These are phyloP conservation scores for Simplicillium sp. DNA, from an alignment of 2,329 filamentous ascomycete genomes.

Conservation along the genomic window DNA sequence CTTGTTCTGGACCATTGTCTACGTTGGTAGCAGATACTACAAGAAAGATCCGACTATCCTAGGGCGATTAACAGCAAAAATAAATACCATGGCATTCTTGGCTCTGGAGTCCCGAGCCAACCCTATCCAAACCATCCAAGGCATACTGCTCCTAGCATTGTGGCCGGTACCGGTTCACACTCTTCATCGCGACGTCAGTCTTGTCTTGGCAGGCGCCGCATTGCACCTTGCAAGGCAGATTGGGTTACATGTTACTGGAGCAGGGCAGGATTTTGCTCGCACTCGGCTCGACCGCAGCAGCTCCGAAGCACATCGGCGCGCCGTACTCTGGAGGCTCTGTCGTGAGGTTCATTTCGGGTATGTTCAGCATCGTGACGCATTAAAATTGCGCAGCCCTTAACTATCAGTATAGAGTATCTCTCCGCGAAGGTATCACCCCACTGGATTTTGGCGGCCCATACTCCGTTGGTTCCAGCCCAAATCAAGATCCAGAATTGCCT, in stretches of 20 bases:
- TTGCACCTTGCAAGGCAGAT: constrained; percentile 28
- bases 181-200: constrained; percentile 28
- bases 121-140: constrained; percentile 25
- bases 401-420: no score
- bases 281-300: constrained; percentile 18
- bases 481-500: no score
- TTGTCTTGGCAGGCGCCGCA: constrained; percentile 26
- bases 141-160: constrained; percentile 25
- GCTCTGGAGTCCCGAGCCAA: constrained; percentile 19
- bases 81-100: constrained; percentile 24
- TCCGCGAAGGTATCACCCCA: no score
- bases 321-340: no score
- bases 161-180: constrained; percentile 29
- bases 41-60: constrained; percentile 22
- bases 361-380: no score
- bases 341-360: no score
- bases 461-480: no score
- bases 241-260: constrained; percentile 25
- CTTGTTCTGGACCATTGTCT: constrained; percentile 28
- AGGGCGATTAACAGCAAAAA: constrained; percentile 18
- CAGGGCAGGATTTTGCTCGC: constrained; percentile 27
- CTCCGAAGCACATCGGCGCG: not conserved
- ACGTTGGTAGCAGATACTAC: constrained; percentile 26
- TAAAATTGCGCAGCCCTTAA: no score
- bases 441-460: no score